These are phyloP conservation scores for Metschnikowia matae DNA, from an alignment of 805 yeast genomes.

Conservation along the genomic window DNA sequence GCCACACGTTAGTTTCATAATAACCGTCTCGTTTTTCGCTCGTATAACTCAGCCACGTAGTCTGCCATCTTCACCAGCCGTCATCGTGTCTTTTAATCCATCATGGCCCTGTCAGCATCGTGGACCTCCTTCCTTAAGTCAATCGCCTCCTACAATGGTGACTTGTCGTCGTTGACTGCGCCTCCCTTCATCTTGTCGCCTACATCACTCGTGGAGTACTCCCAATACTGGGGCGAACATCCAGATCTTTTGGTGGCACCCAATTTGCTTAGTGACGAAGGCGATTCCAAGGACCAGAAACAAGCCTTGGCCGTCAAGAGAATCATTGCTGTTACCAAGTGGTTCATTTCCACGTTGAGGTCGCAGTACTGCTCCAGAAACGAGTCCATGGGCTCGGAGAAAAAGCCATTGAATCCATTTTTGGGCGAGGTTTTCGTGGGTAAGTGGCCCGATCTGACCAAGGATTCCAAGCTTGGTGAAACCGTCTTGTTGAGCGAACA, in stretches of 20 bases:
- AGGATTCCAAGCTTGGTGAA: slow-evolving; percentile 58
- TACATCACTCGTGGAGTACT: slow-evolving; percentile 82
- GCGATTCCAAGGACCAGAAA: slow-evolving; percentile 33
- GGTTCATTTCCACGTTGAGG: slow-evolving; percentile 89
- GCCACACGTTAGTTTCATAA: neutral
- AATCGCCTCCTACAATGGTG: slow-evolving; percentile 89
- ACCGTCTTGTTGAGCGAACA: slow-evolving; percentile 82
- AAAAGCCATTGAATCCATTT: slow-evolving; percentile 95
- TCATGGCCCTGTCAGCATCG: slow-evolving; percentile 39
- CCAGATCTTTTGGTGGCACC: slow-evolving; percentile 81
- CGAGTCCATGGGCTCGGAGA: slow-evolving; percentile 91
- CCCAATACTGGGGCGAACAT: slow-evolving; percentile 95
- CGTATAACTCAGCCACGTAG: slow-evolving; percentile 7
- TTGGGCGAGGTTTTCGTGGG: slow-evolving; percentile 93
- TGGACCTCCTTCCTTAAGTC: slow-evolving; percentile 93
- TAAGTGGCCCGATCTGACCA: slow-evolving; percentile 62
- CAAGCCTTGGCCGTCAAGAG: slow-evolving; percentile 53
- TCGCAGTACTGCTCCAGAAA: slow-evolving; percentile 92
- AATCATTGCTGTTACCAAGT: slow-evolving; percentile 75
- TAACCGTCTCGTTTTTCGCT: slow-evolving; percentile 3
- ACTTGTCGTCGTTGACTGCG: slow-evolving; percentile 88
- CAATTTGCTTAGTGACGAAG: slow-evolving; percentile 43
- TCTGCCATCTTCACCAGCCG: neutral
- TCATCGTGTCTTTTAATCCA: neutral
- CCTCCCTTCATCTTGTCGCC: slow-evolving; percentile 96